Base-by-base conservation (phyloP, 495 filamentous ascomycete genomes). In the Talaromyces borbonicus region DNA sequence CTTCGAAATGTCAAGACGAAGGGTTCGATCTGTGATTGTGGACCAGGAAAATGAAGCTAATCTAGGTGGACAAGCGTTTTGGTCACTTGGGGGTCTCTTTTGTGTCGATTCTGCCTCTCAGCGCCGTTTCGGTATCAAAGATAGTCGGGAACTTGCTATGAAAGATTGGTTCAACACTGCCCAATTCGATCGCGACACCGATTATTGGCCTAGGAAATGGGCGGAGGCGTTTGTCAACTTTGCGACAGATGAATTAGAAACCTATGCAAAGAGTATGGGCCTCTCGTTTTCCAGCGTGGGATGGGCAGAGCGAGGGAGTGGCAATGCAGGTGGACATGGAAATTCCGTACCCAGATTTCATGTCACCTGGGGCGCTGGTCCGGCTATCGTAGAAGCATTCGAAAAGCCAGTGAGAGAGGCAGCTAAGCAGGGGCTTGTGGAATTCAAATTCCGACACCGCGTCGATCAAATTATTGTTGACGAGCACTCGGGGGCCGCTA, bases 201-300 rank as follows among this genome's bases (percentile, higher is more conserved):
- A 74, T 48, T 35, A 33, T 45, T 47, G 71, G 71, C 69, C 71
- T 29, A 65, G 67, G 19, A 52, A 55, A 30, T 75, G 72, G 72
- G 72, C 72, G 32, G 64, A 73, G 52, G 72, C 72, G 5, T 75
- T 74, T 52, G 72, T 75, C 19, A 54, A 71, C 45, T 75, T 75
- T 44, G 72, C 72, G 0, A 57, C 67, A 1, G 72, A 75, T 52
- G 49, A 45, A 53, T 50, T 74, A 27, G 72, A 75, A 58, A 39
- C 25, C 20, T 75, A 75, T 39, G 61, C 73, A 38, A 68, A 68
- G 54, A 64, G 54, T 9, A 53, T 51, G 29, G 72, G 72, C 3
- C 32, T 68, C 0, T 62, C 68, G 1, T 73, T 74, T 49, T 16
- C 56, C 2, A 69, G 58, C 35, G 69, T 75, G 1, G 65, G 61